Percentiles rank a stretch among this genome's conserved stretches.
Evolutionary conservation across 2,329 filamentous ascomycete genomes (phyloP).

Genomic region (Metarhizium sp.): DNA sequence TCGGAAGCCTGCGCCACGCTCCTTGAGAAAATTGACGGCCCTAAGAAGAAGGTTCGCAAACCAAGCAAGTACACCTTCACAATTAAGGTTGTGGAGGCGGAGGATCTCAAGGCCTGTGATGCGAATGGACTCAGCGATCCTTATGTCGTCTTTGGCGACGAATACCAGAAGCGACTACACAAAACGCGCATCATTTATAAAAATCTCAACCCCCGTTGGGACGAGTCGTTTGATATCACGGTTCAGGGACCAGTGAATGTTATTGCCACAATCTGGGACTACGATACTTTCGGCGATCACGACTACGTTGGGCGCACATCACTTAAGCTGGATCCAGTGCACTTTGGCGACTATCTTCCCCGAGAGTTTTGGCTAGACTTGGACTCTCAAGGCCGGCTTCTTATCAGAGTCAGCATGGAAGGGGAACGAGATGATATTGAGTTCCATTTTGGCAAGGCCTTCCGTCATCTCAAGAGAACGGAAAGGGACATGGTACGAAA

Average conservation of each 20-base stretch:
- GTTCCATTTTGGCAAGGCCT: slow-evolving; percentile 96
- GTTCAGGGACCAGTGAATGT: slow-evolving; percentile 87
- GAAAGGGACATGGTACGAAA: slow-evolving; percentile 97
- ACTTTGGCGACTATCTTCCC: slow-evolving; percentile 93
- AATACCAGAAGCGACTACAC: slow-evolving; percentile 92
- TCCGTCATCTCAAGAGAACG: slow-evolving; percentile 87
- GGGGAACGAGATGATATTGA: slow-evolving; percentile 97
- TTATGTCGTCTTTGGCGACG: slow-evolving; percentile 92
- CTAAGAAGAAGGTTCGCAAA: slow-evolving; percentile 53
- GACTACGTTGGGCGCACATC: slow-evolving; percentile 97
- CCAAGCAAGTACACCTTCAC: slow-evolving; percentile 93
- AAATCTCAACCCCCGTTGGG: slow-evolving; percentile 90
- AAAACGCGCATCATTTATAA: slow-evolving; percentile 90
- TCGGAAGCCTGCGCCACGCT: slow-evolving; percentile 84
- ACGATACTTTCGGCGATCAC: slow-evolving; percentile 93
- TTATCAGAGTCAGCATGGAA: slow-evolving; percentile 95
- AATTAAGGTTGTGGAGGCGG: slow-evolving; percentile 95
- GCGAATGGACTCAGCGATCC: slow-evolving; percentile 90
- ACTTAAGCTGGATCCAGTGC: slow-evolving; percentile 92
- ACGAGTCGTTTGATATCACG: slow-evolving; percentile 93
- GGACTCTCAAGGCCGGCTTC: slow-evolving; percentile 82
- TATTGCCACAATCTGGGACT: slow-evolving; percentile 97
- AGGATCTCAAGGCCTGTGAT: slow-evolving; percentile 97
- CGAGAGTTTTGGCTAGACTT: slow-evolving; percentile 97
- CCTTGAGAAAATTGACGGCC: slow-evolving; percentile 64